A percentile compares a stretch with the other conserved stretches of the same genome.
Conservation (phyloP, 2,329 filamentous ascomycete species). For the Scedosporium dehoogii region DNA sequence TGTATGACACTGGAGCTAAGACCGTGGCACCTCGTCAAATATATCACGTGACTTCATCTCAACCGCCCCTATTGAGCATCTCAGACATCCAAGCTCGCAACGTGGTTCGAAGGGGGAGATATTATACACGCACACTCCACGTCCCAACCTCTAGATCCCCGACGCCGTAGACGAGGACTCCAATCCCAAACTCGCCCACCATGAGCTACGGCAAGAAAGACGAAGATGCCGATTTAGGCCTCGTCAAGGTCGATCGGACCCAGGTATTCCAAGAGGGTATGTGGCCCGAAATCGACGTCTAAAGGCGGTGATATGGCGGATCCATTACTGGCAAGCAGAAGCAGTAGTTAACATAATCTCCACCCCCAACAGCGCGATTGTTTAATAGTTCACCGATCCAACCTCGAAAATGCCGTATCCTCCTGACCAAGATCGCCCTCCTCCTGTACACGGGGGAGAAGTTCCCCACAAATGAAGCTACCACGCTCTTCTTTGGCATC, state of each 20-base stretch:
- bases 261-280: conserved; percentile 98
- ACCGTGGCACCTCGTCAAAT: neutral
- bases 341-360: neutral
- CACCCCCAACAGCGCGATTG: conserved; percentile 60
- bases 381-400: conserved; percentile 98
- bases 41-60: neutral
- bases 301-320: neutral
- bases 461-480: conserved; percentile 95
- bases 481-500: conserved; percentile 96
- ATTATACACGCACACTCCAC: neutral
- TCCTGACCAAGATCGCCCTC: conserved; percentile 93
- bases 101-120: conserved; percentile 5
- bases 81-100: conserved; percentile 1
- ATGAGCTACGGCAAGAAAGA: conserved; percentile 99
- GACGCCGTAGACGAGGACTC: conserved; percentile 3
- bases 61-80: conserved; percentile 3
- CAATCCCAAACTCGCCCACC: conserved; percentile 29
- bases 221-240: conserved; percentile 85
- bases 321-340: neutral
- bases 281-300: conserved; percentile 24
- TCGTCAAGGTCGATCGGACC: conserved; percentile 96
- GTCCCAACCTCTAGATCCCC: neutral
- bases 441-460: conserved; percentile 94
- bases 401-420: conserved; percentile 92
- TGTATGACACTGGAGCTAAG: neutral